Percentiles rank a stretch among this genome's conserved stretches.
phyloP scores from a whole-genome alignment of 495 filamentous ascomycete species.

The Articulospora tetracladia region DNA sequence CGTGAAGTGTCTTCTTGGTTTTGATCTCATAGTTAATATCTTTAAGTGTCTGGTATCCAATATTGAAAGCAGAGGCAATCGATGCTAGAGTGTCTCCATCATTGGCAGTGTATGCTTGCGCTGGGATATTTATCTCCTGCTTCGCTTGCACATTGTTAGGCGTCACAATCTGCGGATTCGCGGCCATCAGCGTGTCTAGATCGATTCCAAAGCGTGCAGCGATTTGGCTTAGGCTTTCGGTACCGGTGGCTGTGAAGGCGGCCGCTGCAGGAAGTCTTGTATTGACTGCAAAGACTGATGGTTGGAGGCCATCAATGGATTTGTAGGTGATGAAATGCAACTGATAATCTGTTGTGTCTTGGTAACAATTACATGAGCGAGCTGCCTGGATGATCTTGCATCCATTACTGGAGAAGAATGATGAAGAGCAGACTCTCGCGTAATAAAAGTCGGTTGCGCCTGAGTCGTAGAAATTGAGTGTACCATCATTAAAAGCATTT shows the following conservation, averaged over 20 bases:
- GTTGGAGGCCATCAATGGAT: background rate
- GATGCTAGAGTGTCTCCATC: background rate
- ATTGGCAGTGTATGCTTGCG: background rate
- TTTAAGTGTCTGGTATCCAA: background rate
- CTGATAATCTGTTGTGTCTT: background rate
- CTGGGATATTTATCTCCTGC: background rate
- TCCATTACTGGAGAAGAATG: too few relatives aligned
- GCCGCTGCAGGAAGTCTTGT: background rate
- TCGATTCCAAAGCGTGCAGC: background rate
- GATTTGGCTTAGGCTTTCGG: background rate
- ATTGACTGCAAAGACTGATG: background rate
- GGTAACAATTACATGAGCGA: conserved; percentile 1
- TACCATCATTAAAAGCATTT: background rate
- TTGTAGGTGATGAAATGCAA: conserved; percentile 1
- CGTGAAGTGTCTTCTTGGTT: background rate
- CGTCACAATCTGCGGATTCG: background rate
- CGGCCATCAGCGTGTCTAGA: background rate
- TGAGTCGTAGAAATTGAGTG: conserved; percentile 1
- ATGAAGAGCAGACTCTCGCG: background rate
- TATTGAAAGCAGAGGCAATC: background rate
- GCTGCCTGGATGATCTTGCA: conserved; percentile 4
- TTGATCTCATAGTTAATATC: conserved; percentile 1
- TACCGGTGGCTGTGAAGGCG: background rate
- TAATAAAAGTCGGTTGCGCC: conserved; percentile 4
- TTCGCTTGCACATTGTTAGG: background rate